These are phyloP conservation scores for Rhodotorula graminis DNA, from an alignment of 768 basidiomycete species.

Conservation along the genomic window DNA sequence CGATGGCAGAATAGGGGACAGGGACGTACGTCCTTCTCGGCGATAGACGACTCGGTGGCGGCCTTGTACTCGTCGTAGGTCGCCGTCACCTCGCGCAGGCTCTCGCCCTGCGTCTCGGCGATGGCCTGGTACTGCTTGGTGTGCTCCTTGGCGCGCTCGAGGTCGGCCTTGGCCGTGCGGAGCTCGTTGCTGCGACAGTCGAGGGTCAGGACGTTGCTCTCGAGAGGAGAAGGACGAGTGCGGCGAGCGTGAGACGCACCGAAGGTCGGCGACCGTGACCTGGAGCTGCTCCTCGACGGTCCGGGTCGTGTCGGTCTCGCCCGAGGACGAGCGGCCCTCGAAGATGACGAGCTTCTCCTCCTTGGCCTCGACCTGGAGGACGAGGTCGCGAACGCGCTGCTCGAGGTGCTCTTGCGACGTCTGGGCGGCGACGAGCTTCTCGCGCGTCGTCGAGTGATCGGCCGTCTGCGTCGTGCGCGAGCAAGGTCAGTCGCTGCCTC, in stretches of 20 bases:
- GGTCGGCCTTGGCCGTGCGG: slow-evolving; percentile 71
- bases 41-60: slow-evolving; percentile 64
- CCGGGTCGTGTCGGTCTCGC: slow-evolving; percentile 46
- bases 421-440: slow-evolving; percentile 48
- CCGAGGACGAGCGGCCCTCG: slow-evolving; percentile 57
- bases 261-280: slow-evolving; percentile 75
- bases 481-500: too few relatives aligned
- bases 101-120: slow-evolving; percentile 72
- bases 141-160: slow-evolving; percentile 64
- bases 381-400: slow-evolving; percentile 62
- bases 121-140: slow-evolving; percentile 82
- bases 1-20: too few relatives aligned
- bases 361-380: slow-evolving; percentile 63
- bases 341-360: slow-evolving; percentile 83
- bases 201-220: background rate
- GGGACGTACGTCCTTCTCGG: slow-evolving; percentile 60
- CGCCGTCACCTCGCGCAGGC: slow-evolving; percentile 62
- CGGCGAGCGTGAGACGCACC: slow-evolving; percentile 52
- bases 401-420: slow-evolving; percentile 52
- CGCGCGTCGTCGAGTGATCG: slow-evolving; percentile 62
- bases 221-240: too few relatives aligned
- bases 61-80: slow-evolving; percentile 77
- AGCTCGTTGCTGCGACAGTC: slow-evolving; percentile 58
- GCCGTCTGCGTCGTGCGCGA: background rate
- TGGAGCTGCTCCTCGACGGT: slow-evolving; percentile 71